Conservation (phyloP, 2,329 filamentous ascomycete species). For the Metarhizium anisopliae region DNA sequence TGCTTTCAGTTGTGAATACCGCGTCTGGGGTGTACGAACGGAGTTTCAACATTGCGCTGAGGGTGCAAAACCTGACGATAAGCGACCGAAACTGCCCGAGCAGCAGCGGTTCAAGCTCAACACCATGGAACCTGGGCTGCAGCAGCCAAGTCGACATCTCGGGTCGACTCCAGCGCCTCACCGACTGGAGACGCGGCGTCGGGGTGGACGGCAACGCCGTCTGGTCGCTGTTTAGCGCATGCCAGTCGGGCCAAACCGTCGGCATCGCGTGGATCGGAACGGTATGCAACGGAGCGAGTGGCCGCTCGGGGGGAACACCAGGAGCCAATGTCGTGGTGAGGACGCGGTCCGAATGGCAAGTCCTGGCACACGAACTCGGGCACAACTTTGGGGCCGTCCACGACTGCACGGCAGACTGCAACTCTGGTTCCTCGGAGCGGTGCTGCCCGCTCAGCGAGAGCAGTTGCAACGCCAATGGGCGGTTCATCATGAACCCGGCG, state of each 20-base stretch:
- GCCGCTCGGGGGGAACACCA: constrained; percentile 1
- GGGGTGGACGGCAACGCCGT: constrained; percentile 64
- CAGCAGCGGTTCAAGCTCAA: constrained; percentile 43
- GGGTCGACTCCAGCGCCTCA: constrained; percentile 70
- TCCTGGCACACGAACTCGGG: constrained; percentile 80
- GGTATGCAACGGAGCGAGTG: constrained; percentile 51
- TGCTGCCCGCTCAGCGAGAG: constrained; percentile 65
- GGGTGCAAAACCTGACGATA: constrained; percentile 70
- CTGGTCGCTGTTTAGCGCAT: constrained; percentile 74
- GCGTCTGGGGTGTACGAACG: constrained; percentile 76
- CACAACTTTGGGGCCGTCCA: constrained; percentile 86
- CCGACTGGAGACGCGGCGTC: constrained; percentile 65
- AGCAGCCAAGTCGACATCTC: constrained; percentile 51
- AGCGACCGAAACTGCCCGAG: constrained; percentile 61
- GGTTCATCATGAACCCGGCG: constrained; percentile 85
- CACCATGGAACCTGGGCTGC: constrained; percentile 74
- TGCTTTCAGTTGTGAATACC: constrained; percentile 74
- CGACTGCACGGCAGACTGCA: constrained; percentile 63
- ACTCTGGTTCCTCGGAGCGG: constrained; percentile 36
- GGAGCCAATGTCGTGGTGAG: constrained; percentile 68
- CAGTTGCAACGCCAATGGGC: constrained; percentile 60
- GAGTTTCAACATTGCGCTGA: constrained; percentile 82
- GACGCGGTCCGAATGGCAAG: constrained; percentile 74
- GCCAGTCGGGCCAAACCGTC: constrained; percentile 67
- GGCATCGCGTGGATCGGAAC: constrained; percentile 83